A percentile compares a stretch with the other conserved stretches of the same genome.
Evolutionary conservation across 2,329 filamentous ascomycete genomes (phyloP).

Genomic region (Shiraia sp.): DNA sequence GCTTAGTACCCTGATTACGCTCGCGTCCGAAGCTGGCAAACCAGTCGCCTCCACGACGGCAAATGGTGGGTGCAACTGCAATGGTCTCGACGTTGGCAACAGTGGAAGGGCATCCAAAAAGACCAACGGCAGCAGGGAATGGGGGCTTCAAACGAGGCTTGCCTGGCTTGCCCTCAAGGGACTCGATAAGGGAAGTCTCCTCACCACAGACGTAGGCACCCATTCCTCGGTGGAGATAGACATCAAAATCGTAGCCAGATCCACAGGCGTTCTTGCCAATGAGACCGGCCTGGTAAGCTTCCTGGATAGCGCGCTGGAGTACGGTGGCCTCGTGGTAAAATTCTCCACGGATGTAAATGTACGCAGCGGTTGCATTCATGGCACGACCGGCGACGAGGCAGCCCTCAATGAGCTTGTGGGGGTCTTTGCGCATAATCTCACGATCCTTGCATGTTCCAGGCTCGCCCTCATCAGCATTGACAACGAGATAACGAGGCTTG

Average conservation of each 20-base stretch:
- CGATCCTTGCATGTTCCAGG: constrained; percentile 99
- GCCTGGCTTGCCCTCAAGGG: constrained; percentile 95
- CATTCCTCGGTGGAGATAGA: constrained; percentile 94
- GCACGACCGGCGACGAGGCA: constrained; percentile 93
- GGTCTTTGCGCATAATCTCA: constrained; percentile 99
- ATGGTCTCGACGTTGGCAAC: constrained; percentile 98
- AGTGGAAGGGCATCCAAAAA: constrained; percentile 97
- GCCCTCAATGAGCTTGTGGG: constrained; percentile 97
- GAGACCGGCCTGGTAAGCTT: constrained; percentile 90
- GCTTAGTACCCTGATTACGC: constrained; percentile 95
- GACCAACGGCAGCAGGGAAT: constrained; percentile 94
- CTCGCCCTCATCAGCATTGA: constrained; percentile 98
- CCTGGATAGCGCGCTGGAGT: constrained; percentile 93
- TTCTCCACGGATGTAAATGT: constrained; percentile 99
- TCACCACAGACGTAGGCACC: constrained; percentile 98
- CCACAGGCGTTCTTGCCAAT: constrained; percentile 99
- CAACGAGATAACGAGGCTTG: constrained; percentile 93
- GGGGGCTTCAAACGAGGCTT: constrained; percentile 98
- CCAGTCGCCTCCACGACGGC: constrained; percentile 88
- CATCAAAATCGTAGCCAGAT: constrained; percentile 96
- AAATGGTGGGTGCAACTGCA: constrained; percentile 93
- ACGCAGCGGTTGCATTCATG: constrained; percentile 98
- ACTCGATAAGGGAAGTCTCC: constrained; percentile 97
- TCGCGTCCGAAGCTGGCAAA: constrained; percentile 94
- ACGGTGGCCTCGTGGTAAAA: constrained; percentile 96